These are phyloP conservation scores for Verticillium longisporum DNA, from an alignment of 2,329 filamentous ascomycete species.

Conservation along the genomic window DNA sequence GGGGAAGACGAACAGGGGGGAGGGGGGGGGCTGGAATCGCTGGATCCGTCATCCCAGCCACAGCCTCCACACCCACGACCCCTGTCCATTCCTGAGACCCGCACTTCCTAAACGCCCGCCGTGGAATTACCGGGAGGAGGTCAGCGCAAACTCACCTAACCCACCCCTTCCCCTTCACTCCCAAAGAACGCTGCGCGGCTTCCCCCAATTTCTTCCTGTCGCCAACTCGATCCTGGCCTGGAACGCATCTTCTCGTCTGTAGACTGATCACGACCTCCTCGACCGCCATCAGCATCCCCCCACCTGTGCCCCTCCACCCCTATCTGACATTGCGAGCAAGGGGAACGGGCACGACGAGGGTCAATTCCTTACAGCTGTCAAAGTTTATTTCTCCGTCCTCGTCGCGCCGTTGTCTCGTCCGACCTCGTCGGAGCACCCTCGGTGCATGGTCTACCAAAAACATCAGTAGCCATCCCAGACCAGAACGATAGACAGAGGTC, in stretches of 20 bases:
- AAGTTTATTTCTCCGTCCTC: not conserved
- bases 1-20: not conserved
- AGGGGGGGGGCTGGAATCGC: not conserved
- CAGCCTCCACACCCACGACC: not conserved
- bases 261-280: not conserved
- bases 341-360: not conserved
- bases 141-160: not conserved
- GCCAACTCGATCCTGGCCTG: not conserved
- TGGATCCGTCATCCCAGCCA: not conserved
- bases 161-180: conserved; percentile 1
- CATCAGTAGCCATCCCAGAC: not conserved
- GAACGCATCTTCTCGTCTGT: not conserved
- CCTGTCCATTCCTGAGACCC: not conserved
- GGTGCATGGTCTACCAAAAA: not conserved
- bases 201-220: not conserved
- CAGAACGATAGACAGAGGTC: not conserved
- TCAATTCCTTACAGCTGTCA: not conserved
- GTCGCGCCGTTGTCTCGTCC: not conserved
- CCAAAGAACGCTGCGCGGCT: conserved; percentile 1
- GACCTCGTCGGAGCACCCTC: not conserved
- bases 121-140: conserved; percentile 1
- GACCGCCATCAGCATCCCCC: not conserved
- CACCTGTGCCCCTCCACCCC: not conserved
- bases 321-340: not conserved
- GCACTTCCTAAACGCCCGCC: conserved; percentile 1